Evolutionary conservation across 1,139 yeast species (phyloP), one percentile per base, ranked within the genome.

Genomic region (Candida labiduridarum): DNA sequence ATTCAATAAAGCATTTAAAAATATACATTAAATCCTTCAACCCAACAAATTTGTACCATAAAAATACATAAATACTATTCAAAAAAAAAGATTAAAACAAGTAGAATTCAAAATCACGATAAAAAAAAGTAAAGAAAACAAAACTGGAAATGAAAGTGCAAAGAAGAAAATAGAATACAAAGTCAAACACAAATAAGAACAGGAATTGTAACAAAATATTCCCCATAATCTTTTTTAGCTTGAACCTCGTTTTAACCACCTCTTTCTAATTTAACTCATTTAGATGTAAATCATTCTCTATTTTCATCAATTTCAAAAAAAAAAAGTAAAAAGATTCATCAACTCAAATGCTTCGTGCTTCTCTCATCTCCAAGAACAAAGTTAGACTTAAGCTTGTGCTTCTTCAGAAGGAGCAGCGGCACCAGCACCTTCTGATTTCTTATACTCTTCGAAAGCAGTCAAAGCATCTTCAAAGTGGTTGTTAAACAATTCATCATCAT

Each of bases 391-490:
- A 56, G 63, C 64, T 57, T 64, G 61, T 55, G 59, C 62, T 49
- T 60, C 58, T 48, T 57, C 56, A 14, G 61, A 61, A 54, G 58
- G 69, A 59, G 66, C 74, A 57, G 61, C 62, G 53, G 57, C 70
- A 59, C 65, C 74, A 56, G 76, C 71, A 44, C 44, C 56, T 48
- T 55, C 58, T 48, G 79, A 73, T 64, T 76, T 75, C 78, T 85
- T 86, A 81, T 85, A 88, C 66, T 88, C 91, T 77, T 87, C 89
- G 70, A 88, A 91, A 63, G 98, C 98, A 73, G 87, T 83, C 65
- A 88, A 83, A 61, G 99, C 99, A 75, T 94, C 98, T 66, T 88
- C 88, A 69, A 94, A 91, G 74, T 92, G 96, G 72, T 85, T 84
- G 78, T 87, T 87, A 79, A 94, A 89, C 62, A 89, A 83, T 64